A percentile compares a stretch with the other conserved stretches of the same genome.
These are phyloP conservation scores for Striga asiatica DNA, from an alignment of 257 asterid genomes.

Conservation along the genomic window DNA sequence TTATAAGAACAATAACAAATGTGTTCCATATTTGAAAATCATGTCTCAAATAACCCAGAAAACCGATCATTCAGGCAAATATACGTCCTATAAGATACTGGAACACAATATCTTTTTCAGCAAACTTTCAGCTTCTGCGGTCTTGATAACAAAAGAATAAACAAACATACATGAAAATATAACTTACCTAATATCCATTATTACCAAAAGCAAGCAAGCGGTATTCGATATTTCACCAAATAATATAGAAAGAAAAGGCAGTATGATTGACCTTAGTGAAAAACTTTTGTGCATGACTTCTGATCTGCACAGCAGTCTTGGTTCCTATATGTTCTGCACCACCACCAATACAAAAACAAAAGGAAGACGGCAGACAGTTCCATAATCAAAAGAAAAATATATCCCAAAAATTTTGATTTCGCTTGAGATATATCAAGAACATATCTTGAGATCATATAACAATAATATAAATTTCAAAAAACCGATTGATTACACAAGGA, in stretches of 20 bases:
- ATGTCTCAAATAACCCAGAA: too few relatives aligned
- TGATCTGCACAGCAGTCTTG: constrained; percentile 99
- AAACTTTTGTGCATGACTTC: constrained; percentile 99
- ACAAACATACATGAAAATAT: constrained; percentile 4
- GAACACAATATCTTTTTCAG: background rate
- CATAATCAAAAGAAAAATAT: constrained; percentile 26
- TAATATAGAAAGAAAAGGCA: constrained; percentile 28
- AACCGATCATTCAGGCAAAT: too few relatives aligned
- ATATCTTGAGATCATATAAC: constrained; percentile 17
- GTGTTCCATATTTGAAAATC: too few relatives aligned
- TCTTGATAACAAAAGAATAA: background rate
- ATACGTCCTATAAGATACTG: too few relatives aligned
- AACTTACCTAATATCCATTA: constrained; percentile 7
- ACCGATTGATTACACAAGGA: constrained; percentile 7
- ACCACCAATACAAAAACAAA: constrained; percentile 36
- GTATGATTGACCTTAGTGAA: constrained; percentile 74
- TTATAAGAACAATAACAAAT: too few relatives aligned
- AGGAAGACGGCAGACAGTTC: constrained; percentile 31
- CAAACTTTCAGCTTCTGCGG: background rate
- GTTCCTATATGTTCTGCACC: constrained; percentile 95
- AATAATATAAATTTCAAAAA: too few relatives aligned
- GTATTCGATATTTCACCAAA: constrained; percentile 6
- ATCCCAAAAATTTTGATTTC: constrained; percentile 20
- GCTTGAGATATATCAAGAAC: constrained; percentile 14
- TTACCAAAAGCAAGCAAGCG: constrained; percentile 9